phyloP scores from a whole-genome alignment of 2,329 filamentous ascomycete genomes.

The Zasmidium citrigriseum region DNA sequence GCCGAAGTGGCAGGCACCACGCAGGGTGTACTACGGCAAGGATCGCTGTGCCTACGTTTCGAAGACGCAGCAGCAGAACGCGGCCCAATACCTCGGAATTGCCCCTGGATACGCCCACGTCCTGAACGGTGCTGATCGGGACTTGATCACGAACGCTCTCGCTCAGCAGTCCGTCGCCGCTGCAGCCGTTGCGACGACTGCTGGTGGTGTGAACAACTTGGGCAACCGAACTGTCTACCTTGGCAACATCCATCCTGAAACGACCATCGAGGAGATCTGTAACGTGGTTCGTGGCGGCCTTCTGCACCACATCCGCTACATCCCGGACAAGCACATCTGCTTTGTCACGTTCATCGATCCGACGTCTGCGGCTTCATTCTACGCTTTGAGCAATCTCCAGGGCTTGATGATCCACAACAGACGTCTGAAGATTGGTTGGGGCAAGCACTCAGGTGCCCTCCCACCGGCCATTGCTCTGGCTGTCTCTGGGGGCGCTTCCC shows the following conservation, averaged over 20 bases:
- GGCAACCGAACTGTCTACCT: slow-evolving; percentile 97
- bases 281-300: slow-evolving; percentile 96
- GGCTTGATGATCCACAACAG: slow-evolving; percentile 99
- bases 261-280: slow-evolving; percentile 98
- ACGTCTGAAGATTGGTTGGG: slow-evolving; percentile 97
- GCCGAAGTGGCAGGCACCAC: slow-evolving; percentile 92
- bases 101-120: slow-evolving; percentile 96
- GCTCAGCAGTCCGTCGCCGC: slow-evolving; percentile 97
- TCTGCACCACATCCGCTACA: slow-evolving; percentile 97
- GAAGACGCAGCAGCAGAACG: slow-evolving; percentile 99
- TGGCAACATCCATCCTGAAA: slow-evolving; percentile 98
- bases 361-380: slow-evolving; percentile 95
- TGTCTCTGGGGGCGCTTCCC: slow-evolving; percentile 93
- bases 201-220: slow-evolving; percentile 94
- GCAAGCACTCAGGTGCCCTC: slow-evolving; percentile 95
- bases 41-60: slow-evolving; percentile 98
- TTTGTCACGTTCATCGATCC: slow-evolving; percentile 99
- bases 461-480: slow-evolving; percentile 94
- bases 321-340: slow-evolving; percentile 99
- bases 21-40: slow-evolving; percentile 97
- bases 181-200: slow-evolving; percentile 92
- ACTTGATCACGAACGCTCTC: slow-evolving; percentile 92
- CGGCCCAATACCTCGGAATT: slow-evolving; percentile 95
- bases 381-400: slow-evolving; percentile 94
- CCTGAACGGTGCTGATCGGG: slow-evolving; percentile 91